Evolutionary conservation across 73 alveolate species (phyloP), one percentile per base, ranked within the genome.

Genomic region (Paraurostyla sp.): DNA sequence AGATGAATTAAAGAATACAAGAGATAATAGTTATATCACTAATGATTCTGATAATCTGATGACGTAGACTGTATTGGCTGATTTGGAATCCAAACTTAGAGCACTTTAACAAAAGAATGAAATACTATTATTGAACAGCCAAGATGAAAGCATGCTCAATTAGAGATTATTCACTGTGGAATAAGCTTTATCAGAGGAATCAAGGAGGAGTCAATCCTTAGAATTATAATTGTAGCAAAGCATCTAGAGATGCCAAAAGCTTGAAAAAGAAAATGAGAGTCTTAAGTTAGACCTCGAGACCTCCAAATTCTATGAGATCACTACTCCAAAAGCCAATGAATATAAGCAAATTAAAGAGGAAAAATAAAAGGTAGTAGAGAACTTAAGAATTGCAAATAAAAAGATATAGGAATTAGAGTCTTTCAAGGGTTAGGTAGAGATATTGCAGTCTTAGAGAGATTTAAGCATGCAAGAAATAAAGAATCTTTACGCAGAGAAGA

Each of bases 221-320:
- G 23, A 30, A 32, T 30, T 29, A 29, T 9, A 60, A 27, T 33
- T 60, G 9, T 45, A 60, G 25, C 50, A 9, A 6, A 13, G 9
- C 9, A 3, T 13, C 22, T 6, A 27, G 23, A 9, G 78, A 16
- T 60, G 49, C 50, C 7, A 60, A 50, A 60, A 60, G 25, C 50
- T 60, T 60, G 78, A 60, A 25, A 25, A 60, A 6, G 78, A 60
- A 60, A 60, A 60, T 33, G 78, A 60, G 78, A 60, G 13, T 30
- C 32, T 60, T 6, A 9, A 29, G 4, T 60, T 60, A 27, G 50
- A 60, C 25, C 23, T 30, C 3, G 78, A 60, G 25, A 60, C 78
- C 13, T 60, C 22, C 9, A 60, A 25, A 23, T 16, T 30, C 23
- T 29, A 25, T 23, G 45, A 7, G 7, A 33, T 4, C 25, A 27